A percentile compares a stretch with the other conserved stretches of the same genome.
Conservation (phyloP, 1,284 basidiomycete species). For the Microbotryum scabiosae region DNA sequence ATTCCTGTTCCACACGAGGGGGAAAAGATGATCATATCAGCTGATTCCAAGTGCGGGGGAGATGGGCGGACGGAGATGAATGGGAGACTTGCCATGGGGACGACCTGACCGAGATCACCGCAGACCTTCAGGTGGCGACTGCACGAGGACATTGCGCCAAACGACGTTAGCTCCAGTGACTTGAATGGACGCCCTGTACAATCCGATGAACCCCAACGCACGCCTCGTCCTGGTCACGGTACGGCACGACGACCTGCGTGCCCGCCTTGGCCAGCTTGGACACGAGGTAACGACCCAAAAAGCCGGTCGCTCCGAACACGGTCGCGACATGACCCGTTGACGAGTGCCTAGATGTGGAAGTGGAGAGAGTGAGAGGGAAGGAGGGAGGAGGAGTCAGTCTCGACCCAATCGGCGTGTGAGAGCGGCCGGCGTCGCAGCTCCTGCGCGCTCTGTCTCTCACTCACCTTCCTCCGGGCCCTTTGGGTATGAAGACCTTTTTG, state of each 20-base stretch:
- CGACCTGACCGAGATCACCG: constrained; percentile 95
- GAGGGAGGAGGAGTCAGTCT: neutral
- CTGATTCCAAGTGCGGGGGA: neutral
- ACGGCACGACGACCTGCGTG: constrained; percentile 89
- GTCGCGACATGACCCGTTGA: constrained; percentile 84
- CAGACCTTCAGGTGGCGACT: constrained; percentile 73
- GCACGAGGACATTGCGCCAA: neutral
- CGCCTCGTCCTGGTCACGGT: constrained; percentile 91
- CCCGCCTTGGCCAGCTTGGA: constrained; percentile 86
- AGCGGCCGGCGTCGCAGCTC: neutral
- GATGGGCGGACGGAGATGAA: neutral
- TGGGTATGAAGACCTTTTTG: constrained; percentile 12
- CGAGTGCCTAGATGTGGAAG: constrained; percentile 51
- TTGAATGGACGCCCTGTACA: neutral
- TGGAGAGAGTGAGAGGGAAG: neutral
- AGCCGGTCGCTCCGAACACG: constrained; percentile 94
- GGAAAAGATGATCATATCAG: constrained; percentile 3
- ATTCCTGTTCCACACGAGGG: constrained; percentile 56
- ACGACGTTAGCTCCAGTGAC: neutral
- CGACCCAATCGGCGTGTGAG: neutral
- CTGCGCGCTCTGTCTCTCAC: neutral
- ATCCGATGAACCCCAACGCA: neutral
- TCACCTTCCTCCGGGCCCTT: constrained; percentile 28
- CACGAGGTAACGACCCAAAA: constrained; percentile 89
- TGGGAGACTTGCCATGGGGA: constrained; percentile 63